Evolutionary conservation across 1,139 yeast genomes (phyloP).

Genomic region (Candida albicans): DNA sequence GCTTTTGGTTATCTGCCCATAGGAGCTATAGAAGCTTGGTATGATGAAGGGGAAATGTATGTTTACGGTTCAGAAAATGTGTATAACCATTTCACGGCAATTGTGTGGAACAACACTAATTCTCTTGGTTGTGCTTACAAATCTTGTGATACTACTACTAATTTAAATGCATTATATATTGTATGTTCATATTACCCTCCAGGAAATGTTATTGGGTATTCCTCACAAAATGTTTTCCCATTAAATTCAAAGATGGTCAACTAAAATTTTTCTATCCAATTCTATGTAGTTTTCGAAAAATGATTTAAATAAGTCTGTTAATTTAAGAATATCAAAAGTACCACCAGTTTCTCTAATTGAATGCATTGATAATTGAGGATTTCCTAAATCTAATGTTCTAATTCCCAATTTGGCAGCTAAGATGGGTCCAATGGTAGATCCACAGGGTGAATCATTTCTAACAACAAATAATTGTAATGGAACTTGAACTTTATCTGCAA

Average conservation of each 20-base stretch:
- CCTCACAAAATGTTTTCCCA: constrained; percentile 29
- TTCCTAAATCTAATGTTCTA: constrained; percentile 88
- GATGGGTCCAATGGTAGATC: constrained; percentile 56
- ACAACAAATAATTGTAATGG: constrained; percentile 86
- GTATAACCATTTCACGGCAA: constrained; percentile 43
- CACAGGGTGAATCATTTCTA: constrained; percentile 73
- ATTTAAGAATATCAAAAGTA: constrained; percentile 63
- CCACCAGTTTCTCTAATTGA: constrained; percentile 95
- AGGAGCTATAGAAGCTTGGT: constrained; percentile 39
- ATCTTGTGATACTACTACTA: constrained; percentile 25
- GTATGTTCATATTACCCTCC: constrained; percentile 62
- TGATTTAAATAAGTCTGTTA: constrained; percentile 59
- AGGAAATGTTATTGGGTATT: constrained; percentile 54
- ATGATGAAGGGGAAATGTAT: constrained; percentile 32
- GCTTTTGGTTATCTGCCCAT: constrained; percentile 36
- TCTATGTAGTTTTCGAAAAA: constrained; percentile 49
- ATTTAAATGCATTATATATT: constrained; percentile 54
- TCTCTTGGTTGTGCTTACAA: constrained; percentile 41
- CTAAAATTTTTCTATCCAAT: constrained; percentile 29
- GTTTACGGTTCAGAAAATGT: constrained; percentile 24
- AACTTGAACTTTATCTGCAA: constrained; percentile 65
- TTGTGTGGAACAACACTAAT: constrained; percentile 39
- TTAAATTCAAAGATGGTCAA: constrained; percentile 20
- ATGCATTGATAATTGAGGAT: constrained; percentile 95
- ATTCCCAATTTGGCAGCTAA: constrained; percentile 86